Evolutionary conservation across 805 yeast genomes (phyloP), one percentile per base, ranked within the genome.

Genomic region (Candida namnaoensis): DNA sequence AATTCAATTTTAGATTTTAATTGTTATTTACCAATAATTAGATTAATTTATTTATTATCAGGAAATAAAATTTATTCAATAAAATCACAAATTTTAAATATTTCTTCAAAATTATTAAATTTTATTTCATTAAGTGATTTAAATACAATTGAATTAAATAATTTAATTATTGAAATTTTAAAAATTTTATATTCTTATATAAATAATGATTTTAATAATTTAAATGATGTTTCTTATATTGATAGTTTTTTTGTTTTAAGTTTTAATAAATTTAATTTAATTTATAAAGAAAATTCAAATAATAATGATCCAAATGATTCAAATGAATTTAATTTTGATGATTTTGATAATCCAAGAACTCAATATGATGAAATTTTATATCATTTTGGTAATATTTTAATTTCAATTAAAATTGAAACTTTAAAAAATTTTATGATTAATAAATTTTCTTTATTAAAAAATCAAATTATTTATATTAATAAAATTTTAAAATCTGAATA

Each of bases 381-480:
- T 38, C 53, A 49, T 32, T 54, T 53, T 41, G 60, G 58, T 0
- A 54, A 56, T 34, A 53, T 56, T 2, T 42, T 56, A 1, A 44
- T 54, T 39, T 53, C 53, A 3, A 54, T 56, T 9, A 34, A 49
- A 11, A 43, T 47, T 9, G 51, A 48, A 12, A 37, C 47, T 7
- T 50, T 54, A 5, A 43, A 45, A n/a, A 52, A 51, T 34, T 56
- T 53, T 32, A 56, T 56, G 60, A 40, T 56, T 27, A 56, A 56
- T 36, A 52, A 49, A 36, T 26, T 41, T 13, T 40, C 44, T n/a
- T 56, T 56, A 38, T 44, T 50, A 1, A 35, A 43, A 13, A 56
- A 56, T 40, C 49, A 48, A 32, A 46, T 53, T 3, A 36, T 38
- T 19, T 44, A 45, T 3, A 13, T 54, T 7, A 54, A 56, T 35